These are phyloP conservation scores for Arachnopeziza araneosa DNA, from an alignment of 2,329 filamentous ascomycete species.

Conservation along the genomic window DNA sequence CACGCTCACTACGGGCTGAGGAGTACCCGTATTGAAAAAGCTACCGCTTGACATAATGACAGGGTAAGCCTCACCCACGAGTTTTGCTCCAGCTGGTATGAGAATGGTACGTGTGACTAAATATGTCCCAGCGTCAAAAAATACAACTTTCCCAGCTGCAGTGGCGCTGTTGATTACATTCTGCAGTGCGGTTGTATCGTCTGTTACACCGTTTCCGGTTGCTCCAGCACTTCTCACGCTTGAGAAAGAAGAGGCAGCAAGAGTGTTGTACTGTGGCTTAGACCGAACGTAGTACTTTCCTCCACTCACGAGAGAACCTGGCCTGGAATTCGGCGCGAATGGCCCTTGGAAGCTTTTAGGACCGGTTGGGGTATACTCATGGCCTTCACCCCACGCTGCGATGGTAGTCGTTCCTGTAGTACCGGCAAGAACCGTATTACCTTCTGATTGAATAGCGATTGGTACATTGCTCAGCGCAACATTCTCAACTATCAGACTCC, in stretches of 20 bases:
- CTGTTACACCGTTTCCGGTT: neutral
- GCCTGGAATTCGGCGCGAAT: too few species aligned
- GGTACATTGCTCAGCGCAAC: neutral
- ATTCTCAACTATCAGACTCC: neutral
- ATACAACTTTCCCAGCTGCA: slow-evolving; percentile 42
- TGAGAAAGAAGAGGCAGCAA: neutral
- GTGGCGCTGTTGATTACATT: slow-evolving; percentile 49
- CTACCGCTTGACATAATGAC: neutral
- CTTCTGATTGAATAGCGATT: neutral
- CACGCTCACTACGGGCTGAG: slow-evolving; percentile 37
- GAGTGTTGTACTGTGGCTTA: neutral
- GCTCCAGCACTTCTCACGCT: neutral
- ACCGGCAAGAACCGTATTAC: neutral
- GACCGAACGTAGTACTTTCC: slow-evolving; percentile 30
- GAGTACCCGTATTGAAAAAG: slow-evolving; percentile 25
- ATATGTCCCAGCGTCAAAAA: slow-evolving; percentile 50
- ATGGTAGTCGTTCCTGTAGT: too few species aligned
- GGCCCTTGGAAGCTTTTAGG: too few species aligned
- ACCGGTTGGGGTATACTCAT: too few species aligned
- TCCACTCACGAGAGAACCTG: too few species aligned
- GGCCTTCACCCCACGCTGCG: too few species aligned
- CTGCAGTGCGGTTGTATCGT: slow-evolving; percentile 32
- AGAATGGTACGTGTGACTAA: slow-evolving; percentile 40
- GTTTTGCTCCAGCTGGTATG: slow-evolving; percentile 35
- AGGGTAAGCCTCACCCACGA: slow-evolving; percentile 31